A percentile compares a stretch with the other conserved stretches of the same genome.
Evolutionary conservation across 2,329 filamentous ascomycete species (phyloP).

Genomic region (Aspergillus ochraceoroseus): DNA sequence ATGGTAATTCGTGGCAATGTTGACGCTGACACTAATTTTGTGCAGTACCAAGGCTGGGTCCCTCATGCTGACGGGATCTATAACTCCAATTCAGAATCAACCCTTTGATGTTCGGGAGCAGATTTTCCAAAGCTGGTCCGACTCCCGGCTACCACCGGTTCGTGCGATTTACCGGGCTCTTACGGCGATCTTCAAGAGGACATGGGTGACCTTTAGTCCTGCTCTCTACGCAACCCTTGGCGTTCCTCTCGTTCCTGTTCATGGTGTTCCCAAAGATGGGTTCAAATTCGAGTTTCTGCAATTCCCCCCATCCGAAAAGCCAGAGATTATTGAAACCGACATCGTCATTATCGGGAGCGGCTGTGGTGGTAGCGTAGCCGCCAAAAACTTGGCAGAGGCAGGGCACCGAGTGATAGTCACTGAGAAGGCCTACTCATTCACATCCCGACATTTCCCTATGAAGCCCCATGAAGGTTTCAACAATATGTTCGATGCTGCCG

Average conservation of each 20-base stretch:
- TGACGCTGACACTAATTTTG: background rate
- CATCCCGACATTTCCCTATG: conserved; percentile 70
- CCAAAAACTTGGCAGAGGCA: conserved; percentile 73
- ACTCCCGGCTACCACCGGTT: conserved; percentile 50
- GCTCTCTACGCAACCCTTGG: conserved; percentile 49
- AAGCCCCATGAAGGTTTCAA: conserved; percentile 54
- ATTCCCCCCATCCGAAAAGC: conserved; percentile 48
- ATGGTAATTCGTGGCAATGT: too few relatives aligned
- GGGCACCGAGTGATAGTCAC: conserved; percentile 72
- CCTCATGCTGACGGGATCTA: conserved; percentile 54
- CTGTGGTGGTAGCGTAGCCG: conserved; percentile 75
- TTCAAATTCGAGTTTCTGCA: conserved; percentile 57
- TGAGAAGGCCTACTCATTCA: conserved; percentile 75
- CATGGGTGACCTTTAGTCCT: conserved; percentile 52
- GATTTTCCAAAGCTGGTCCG: conserved; percentile 52
- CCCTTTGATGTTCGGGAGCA: conserved; percentile 51
- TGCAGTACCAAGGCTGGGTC: conserved; percentile 52
- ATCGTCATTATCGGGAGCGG: conserved; percentile 82
- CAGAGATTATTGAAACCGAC: conserved; percentile 67
- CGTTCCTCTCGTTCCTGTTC: conserved; percentile 52
- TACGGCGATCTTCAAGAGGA: conserved; percentile 47
- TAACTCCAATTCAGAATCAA: conserved; percentile 52
- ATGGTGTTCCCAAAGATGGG: conserved; percentile 49
- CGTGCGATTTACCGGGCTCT: conserved; percentile 49
- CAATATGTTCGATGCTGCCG: conserved; percentile 67